These are phyloP conservation scores for Vaccinium vitisidaea DNA, from an alignment of 148 eudicot species.

Conservation along the genomic window DNA sequence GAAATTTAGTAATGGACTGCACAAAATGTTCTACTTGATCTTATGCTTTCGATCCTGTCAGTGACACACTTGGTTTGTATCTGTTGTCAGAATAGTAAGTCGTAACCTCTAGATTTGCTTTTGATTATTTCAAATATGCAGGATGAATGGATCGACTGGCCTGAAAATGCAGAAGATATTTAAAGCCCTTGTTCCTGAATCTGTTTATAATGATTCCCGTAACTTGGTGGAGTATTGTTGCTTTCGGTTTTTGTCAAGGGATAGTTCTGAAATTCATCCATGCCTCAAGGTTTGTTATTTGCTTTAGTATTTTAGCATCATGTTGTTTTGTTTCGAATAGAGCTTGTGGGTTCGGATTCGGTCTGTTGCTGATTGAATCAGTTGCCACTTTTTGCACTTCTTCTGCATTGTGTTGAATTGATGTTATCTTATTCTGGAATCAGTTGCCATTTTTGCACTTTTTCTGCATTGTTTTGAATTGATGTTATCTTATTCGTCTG, in stretches of 20 bases:
- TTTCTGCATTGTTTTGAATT: too few relatives aligned
- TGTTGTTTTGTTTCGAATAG: background rate
- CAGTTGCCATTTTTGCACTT: too few relatives aligned
- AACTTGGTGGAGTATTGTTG: constrained; percentile 89
- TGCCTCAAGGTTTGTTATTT: constrained; percentile 64
- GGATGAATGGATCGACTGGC: constrained; percentile 93
- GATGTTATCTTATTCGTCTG: too few relatives aligned
- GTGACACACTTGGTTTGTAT: background rate
- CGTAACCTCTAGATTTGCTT: background rate
- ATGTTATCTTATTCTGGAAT: background rate
- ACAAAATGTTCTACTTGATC: background rate
- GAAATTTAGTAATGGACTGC: background rate
- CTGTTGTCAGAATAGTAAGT: background rate
- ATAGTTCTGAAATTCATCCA: constrained; percentile 75
- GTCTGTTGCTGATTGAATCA: background rate
- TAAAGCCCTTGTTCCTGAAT: constrained; percentile 67
- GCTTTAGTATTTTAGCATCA: constrained; percentile 4
- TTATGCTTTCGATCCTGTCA: background rate
- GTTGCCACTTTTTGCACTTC: background rate
- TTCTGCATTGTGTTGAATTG: background rate
- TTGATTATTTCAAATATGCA: constrained; percentile 33
- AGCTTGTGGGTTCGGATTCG: background rate
- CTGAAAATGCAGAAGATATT: constrained; percentile 82
- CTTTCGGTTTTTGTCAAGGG: constrained; percentile 87
- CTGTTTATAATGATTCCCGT: constrained; percentile 63